Conservation (phyloP, 2,329 filamentous ascomycete species). For the Atkinsonella hypoxylon region DNA sequence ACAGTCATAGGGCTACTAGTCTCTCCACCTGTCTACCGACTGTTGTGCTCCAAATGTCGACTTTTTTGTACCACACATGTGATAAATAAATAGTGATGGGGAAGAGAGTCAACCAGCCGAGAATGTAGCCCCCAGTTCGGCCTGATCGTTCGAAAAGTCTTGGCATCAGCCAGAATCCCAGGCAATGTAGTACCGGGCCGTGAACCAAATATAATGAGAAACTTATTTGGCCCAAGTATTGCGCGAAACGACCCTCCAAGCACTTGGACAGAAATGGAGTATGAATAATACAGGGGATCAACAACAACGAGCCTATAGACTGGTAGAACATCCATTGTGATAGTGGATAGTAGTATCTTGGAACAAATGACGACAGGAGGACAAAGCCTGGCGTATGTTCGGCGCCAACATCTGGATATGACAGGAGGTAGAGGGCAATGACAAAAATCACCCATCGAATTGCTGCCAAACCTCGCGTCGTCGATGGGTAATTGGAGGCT, state of each 20-base stretch:
- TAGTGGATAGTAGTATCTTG: conserved; percentile 24
- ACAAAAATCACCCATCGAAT: conserved; percentile 18
- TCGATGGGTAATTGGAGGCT: neutral
- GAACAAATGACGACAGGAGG: conserved; percentile 21
- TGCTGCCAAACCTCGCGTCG: neutral
- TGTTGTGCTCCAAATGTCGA: conserved; percentile 25
- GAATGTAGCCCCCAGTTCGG: conserved; percentile 14
- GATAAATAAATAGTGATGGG: conserved; percentile 22
- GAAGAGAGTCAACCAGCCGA: conserved; percentile 22
- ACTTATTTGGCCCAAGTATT: conserved; percentile 27
- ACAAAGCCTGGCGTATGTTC: conserved; percentile 27
- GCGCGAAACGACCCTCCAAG: conserved; percentile 20
- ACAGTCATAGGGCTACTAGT: neutral
- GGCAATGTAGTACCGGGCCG: conserved; percentile 44
- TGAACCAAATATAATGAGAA: conserved; percentile 31
- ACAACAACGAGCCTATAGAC: conserved; percentile 23
- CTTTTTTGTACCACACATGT: conserved; percentile 22
- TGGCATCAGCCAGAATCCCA: conserved; percentile 47
- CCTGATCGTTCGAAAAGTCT: conserved; percentile 26
- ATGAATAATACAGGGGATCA: conserved; percentile 23
- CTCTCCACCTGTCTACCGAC: conserved; percentile 25
- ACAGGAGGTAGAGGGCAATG: conserved; percentile 25
- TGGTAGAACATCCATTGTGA: conserved; percentile 29
- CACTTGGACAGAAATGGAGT: conserved; percentile 16
- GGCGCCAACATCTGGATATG: conserved; percentile 26